A percentile compares a stretch with the other conserved stretches of the same genome.
These are phyloP conservation scores for Liriodendron chinense DNA, from an alignment of 164 flowering plant genomes.

Conservation along the genomic window DNA sequence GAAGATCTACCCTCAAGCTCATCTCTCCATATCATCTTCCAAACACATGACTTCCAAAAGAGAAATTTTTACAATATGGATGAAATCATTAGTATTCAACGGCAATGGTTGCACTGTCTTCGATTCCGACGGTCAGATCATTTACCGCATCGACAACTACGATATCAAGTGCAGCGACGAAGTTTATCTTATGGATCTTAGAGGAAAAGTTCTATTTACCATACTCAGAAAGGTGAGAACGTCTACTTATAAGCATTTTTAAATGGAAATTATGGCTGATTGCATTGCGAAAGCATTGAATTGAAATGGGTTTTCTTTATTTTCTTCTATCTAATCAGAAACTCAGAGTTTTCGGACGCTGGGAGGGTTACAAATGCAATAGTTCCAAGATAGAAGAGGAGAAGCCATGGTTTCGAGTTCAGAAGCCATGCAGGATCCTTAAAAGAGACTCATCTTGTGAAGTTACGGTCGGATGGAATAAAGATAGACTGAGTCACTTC, in stretches of 20 bases:
- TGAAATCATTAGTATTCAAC: constrained; percentile 38
- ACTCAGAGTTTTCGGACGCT: constrained; percentile 16
- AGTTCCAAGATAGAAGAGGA: constrained; percentile 7
- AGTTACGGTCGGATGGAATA: constrained; percentile 11
- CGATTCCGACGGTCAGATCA: constrained; percentile 29
- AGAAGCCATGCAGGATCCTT: constrained; percentile 15
- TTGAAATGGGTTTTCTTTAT: not conserved
- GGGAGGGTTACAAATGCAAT: constrained; percentile 25
- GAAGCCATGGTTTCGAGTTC: constrained; percentile 33
- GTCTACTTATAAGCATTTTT: not conserved
- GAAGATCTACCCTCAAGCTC: constrained; percentile 26
- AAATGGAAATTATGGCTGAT: not conserved
- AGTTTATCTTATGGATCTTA: constrained; percentile 41
- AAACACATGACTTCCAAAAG: constrained; percentile 12
- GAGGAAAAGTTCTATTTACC: constrained; percentile 31
- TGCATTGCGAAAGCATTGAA: not conserved
- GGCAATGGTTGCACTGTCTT: constrained; percentile 42
- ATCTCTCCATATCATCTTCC: not conserved
- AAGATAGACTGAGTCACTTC: constrained; percentile 7
- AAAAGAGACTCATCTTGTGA: constrained; percentile 13
- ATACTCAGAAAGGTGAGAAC: constrained; percentile 27
- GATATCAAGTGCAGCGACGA: constrained; percentile 19
- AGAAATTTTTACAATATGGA: constrained; percentile 42
- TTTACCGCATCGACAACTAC: constrained; percentile 44
- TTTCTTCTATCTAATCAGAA: constrained; percentile 15